Conservation (phyloP, 2,329 filamentous ascomycete genomes). For the Aspergillus pseudoterreus region DNA sequence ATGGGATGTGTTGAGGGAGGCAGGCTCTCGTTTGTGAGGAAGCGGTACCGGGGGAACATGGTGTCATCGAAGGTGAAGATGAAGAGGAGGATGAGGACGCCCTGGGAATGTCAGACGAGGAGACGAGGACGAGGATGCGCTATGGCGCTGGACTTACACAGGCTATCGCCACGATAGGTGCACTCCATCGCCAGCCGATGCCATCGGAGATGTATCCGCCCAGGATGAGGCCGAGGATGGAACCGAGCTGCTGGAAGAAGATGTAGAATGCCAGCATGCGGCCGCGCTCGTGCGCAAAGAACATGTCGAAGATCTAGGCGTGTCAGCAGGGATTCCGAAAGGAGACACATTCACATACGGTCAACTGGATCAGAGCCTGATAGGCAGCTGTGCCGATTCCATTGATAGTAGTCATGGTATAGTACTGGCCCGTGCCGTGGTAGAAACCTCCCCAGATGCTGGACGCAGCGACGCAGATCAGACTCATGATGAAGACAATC, state of each 20-base stretch:
- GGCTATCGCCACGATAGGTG: conserved; percentile 30
- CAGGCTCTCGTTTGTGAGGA: conserved; percentile 7
- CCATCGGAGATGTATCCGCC: conserved; percentile 34
- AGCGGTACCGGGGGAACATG: conserved; percentile 33
- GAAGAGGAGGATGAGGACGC: conserved; percentile 22
- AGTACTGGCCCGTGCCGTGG: conserved; percentile 26
- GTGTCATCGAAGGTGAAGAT: conserved; percentile 36
- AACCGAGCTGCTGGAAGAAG: conserved; percentile 39
- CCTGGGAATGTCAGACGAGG: conserved; percentile 8
- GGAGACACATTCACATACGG: conserved; percentile 16
- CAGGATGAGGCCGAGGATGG: conserved; percentile 36
- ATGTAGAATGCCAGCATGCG: conserved; percentile 36
- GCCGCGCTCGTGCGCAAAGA: conserved; percentile 38
- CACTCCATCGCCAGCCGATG: conserved; percentile 35
- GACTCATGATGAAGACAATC: conserved; percentile 34
- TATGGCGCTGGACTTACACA: conserved; percentile 15
- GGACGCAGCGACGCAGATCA: conserved; percentile 26
- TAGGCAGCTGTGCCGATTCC: conserved; percentile 37
- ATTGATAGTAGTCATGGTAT: conserved; percentile 26
- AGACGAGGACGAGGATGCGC: conserved; percentile 1
- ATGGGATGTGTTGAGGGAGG: neutral
- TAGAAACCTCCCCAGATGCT: conserved; percentile 32
- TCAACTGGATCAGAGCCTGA: conserved; percentile 38
- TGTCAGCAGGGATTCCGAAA: conserved; percentile 1
- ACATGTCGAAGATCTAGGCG: conserved; percentile 34